Base-by-base conservation (phyloP, 345 rosid species). In the Combretum micranthum region DNA sequence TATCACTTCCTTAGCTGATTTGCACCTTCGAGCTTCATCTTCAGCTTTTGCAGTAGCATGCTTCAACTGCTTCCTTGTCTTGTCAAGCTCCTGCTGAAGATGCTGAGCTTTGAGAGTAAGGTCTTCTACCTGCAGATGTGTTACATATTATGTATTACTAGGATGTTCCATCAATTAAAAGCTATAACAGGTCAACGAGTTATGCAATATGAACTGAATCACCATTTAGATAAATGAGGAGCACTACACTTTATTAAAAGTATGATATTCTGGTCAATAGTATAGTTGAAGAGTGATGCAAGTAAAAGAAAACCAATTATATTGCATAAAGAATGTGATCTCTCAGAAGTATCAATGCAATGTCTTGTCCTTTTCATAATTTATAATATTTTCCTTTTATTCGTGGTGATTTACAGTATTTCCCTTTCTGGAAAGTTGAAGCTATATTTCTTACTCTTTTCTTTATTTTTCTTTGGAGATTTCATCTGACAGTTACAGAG, bases 11-110 rank as follows among this genome's bases (percentile, higher is more conserved):
- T 83, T 88, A 8, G 96, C 96, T 17, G 95, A 75, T 72, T 69
- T 83, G 79, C 86, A 81, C 66, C 83, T 90, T 61, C 78, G 86
- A 70, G 87, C 98, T 80, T 91, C 98, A 70, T 82, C 85, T 64
- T 81, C 75, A 53, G 91, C 94, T 61, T 80, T 75, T 61, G 77
- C 84, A 59, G 89, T 76, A 43, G 83, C 89, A 46, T 82, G 78
- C 74, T 76, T 83, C 65, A 91, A 68, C 59, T 80, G 82, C 49
- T 60, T 82, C 13, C 76, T 65, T 20, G 85, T 81, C 69, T 72
- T 88, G 52, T 76, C 83, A 49, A 91, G 88, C 67, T 88, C 92
- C 55, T 77, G 81, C 80, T 88, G 88, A 70, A 88, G 92, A 52
- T 62, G 56, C 49, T 78, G 72, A 12, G 81, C 65, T 75, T 77